Conservation (phyloP, 2,329 filamentous ascomycete species). For the Diaporthe capsici region DNA sequence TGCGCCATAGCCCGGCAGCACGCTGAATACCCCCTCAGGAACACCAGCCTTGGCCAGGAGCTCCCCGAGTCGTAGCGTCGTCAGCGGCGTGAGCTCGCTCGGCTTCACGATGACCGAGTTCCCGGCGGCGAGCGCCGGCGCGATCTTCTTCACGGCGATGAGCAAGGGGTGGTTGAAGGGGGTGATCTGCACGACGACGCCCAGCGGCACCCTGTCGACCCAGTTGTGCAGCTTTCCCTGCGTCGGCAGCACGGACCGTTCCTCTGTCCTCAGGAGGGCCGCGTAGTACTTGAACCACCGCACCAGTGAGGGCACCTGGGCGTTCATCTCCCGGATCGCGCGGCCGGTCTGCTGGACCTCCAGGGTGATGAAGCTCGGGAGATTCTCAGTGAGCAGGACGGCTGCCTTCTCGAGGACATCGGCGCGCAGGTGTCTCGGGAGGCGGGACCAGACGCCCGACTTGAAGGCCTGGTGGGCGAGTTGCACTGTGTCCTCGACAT, state of each 20-base stretch:
- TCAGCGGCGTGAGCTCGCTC: conserved; percentile 73
- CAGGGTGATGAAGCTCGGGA: conserved; percentile 71
- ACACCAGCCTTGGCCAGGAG: conserved; percentile 77
- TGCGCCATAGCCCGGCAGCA: conserved; percentile 68
- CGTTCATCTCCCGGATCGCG: conserved; percentile 77
- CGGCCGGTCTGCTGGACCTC: conserved; percentile 79
- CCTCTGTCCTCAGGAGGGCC: conserved; percentile 75
- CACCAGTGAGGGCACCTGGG: conserved; percentile 75
- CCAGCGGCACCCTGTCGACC: conserved; percentile 67
- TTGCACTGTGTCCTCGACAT: conserved; percentile 58
- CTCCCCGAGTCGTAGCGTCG: conserved; percentile 70
- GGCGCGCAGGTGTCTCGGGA: conserved; percentile 70
- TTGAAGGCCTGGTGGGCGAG: conserved; percentile 62
- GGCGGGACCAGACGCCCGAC: conserved; percentile 69
- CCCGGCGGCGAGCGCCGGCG: conserved; percentile 71
- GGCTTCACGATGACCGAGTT: conserved; percentile 74
- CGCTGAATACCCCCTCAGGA: conserved; percentile 77
- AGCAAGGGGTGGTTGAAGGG: conserved; percentile 72
- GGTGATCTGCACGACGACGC: conserved; percentile 70
- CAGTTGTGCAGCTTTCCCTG: conserved; percentile 71
- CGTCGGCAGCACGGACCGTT: conserved; percentile 76
- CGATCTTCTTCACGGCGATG: conserved; percentile 72
- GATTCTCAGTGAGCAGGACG: conserved; percentile 62
- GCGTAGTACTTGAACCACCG: conserved; percentile 83
- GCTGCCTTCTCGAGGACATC: conserved; percentile 74